These are phyloP conservation scores for Tremellales sp. DNA, from an alignment of 1,284 basidiomycete species.

Conservation along the genomic window DNA sequence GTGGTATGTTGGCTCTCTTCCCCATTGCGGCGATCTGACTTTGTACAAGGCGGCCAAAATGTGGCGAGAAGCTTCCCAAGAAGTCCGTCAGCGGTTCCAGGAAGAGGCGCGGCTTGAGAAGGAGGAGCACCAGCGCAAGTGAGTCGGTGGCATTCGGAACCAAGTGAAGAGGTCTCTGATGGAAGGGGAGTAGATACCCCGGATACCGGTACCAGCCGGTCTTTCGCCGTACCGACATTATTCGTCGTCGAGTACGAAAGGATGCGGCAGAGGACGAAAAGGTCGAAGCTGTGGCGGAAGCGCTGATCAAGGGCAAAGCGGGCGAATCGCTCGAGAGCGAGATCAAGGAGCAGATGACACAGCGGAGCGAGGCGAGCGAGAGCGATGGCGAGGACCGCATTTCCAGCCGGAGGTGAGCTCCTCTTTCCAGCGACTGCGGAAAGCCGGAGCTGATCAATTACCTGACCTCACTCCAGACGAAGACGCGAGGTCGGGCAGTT, in stretches of 20 bases:
- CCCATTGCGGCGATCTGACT: neutral
- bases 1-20: slow-evolving; percentile 26
- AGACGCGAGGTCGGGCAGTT: slow-evolving; percentile 39
- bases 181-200: slow-evolving; percentile 25
- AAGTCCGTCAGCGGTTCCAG: slow-evolving; percentile 39
- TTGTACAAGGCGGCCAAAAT: slow-evolving; percentile 40
- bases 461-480: too few species aligned
- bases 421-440: too few species aligned
- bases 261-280: slow-evolving; percentile 45
- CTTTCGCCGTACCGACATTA: slow-evolving; percentile 42
- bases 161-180: too few species aligned
- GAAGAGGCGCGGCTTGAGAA: slow-evolving; percentile 42
- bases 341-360: slow-evolving; percentile 36
- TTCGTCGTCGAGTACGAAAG: slow-evolving; percentile 43
- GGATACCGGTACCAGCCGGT: slow-evolving; percentile 47
- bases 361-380: slow-evolving; percentile 18
- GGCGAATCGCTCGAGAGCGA: slow-evolving; percentile 37
- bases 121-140: slow-evolving; percentile 41
- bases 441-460: too few species aligned
- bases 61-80: slow-evolving; percentile 44
- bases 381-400: slow-evolving; percentile 17
- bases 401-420: slow-evolving; percentile 9
- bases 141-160: too few species aligned
- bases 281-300: slow-evolving; percentile 42
- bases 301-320: slow-evolving; percentile 42